Evolutionary conservation across 192 early-diverging fungal genomes (phyloP), one percentile per base, ranked within the genome.

Genomic region (Cladochytrium replicatum): DNA sequence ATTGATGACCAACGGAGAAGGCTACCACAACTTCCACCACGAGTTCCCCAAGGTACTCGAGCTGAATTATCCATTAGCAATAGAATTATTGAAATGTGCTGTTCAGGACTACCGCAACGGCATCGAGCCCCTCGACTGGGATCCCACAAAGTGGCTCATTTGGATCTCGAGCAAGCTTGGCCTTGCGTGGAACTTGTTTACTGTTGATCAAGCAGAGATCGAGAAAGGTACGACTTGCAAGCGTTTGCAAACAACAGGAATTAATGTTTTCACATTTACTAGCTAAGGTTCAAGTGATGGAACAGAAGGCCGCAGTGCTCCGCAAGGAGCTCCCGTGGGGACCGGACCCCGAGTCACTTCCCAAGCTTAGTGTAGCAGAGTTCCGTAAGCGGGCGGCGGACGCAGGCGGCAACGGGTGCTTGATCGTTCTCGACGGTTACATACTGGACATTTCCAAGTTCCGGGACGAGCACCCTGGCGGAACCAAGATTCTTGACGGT

Each of bases 1-100:
- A 5, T 43, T 77, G 9, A 27, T 72, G 28, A 74, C 75, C 37
- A 32, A 67, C 44, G 75, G 75, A 7, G 75, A 77, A 52, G 75
- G 75, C 15, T 72, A 74, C 55, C 75, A 74, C 61, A 77, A 77
- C 60, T 77, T 71, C 41, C n/a, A n/a, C n/a, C n/a, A n/a, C n/a
- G n/a, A n/a, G n/a, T n/a, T n/a, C n/a, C n/a, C n/a, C n/a, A 13
- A 37, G 17, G 34, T 13, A 21, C 15, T 13, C 13, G 17, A n/a
- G n/a, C n/a, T n/a, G n/a, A n/a, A n/a, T n/a, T n/a, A n/a, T n/a
- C n/a, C n/a, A n/a, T n/a, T n/a, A n/a, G n/a, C n/a, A n/a, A 37
- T 13, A 37, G 17, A 37, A 37, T 13, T 37, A 13, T 37, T 37
- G 17, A 13, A 37, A 37, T 13, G 17, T 37, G 13, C 17, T 37